phyloP scores from a whole-genome alignment of 306 rosid genomes.

The Spatholobus suberectus region DNA sequence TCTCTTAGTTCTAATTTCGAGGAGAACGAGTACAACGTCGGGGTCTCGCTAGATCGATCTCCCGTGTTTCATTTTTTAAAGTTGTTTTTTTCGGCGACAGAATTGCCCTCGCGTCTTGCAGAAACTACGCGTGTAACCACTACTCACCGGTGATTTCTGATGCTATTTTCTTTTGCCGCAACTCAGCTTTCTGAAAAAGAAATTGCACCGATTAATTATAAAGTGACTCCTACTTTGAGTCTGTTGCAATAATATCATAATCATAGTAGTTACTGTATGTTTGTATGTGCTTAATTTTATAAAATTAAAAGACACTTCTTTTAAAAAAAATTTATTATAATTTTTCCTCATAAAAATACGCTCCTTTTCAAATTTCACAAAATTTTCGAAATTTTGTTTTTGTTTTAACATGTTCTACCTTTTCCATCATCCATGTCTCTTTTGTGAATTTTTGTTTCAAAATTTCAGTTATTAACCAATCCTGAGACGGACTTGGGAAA shows the following conservation, averaged over 20 bases:
- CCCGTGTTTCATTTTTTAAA: neutral
- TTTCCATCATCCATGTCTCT: neutral
- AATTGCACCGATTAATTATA: neutral
- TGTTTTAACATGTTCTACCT: neutral
- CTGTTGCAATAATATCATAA: neutral
- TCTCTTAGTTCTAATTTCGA: neutral
- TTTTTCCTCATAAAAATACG: neutral
- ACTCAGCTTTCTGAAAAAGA: neutral
- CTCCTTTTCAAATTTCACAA: neutral
- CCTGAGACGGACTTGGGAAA: neutral
- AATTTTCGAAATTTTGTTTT: neutral
- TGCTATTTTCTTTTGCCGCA: neutral
- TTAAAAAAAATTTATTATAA: neutral
- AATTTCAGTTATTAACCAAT: neutral
- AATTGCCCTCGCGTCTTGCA: neutral
- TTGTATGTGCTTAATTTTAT: too few relatives aligned
- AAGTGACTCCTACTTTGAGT: neutral
- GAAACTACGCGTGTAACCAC: neutral
- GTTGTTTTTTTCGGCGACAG: neutral
- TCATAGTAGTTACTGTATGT: too few relatives aligned
- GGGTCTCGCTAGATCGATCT: neutral
- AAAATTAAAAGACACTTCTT: too few relatives aligned
- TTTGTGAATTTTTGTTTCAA: neutral
- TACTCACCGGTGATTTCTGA: neutral
- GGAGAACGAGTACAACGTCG: neutral